A percentile compares a stretch with the other conserved stretches of the same genome.
Conservation (phyloP, 257 asterid species). For the Perilla frutescens region DNA sequence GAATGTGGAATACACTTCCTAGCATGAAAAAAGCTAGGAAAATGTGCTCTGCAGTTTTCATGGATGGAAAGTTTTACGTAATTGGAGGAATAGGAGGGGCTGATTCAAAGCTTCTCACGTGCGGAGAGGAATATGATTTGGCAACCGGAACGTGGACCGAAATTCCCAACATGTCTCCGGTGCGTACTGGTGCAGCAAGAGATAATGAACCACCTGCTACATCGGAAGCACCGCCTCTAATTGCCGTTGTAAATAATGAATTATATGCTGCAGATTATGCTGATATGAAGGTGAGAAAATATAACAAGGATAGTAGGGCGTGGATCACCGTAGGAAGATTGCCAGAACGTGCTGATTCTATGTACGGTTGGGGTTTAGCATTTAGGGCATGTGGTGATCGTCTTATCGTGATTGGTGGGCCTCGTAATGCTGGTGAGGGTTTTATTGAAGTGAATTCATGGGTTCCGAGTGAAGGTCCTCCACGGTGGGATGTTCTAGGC, state of each 20-base stretch:
- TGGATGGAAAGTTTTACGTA: slow-evolving; percentile 78
- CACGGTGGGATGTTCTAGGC: slow-evolving; percentile 81
- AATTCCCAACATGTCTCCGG: slow-evolving; percentile 76
- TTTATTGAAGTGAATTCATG: slow-evolving; percentile 75
- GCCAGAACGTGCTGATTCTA: slow-evolving; percentile 74
- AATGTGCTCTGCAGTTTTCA: slow-evolving; percentile 79
- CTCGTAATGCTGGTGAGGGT: slow-evolving; percentile 62
- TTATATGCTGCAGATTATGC: slow-evolving; percentile 82
- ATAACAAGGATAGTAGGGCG: slow-evolving; percentile 47
- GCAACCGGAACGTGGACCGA: slow-evolving; percentile 61
- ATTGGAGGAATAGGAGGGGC: slow-evolving; percentile 78
- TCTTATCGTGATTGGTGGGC: slow-evolving; percentile 84
- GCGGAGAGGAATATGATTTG: slow-evolving; percentile 76
- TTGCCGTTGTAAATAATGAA: slow-evolving; percentile 81
- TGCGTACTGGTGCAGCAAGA: slow-evolving; percentile 36
- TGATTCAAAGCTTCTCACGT: slow-evolving; percentile 52
- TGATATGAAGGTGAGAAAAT: slow-evolving; percentile 63
- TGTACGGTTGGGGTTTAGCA: slow-evolving; percentile 94
- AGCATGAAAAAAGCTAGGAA: slow-evolving; percentile 77
- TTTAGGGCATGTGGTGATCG: slow-evolving; percentile 86
- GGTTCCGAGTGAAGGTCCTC: slow-evolving; percentile 67
- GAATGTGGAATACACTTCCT: slow-evolving; percentile 67
- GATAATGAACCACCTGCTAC: slow-evolving; percentile 54
- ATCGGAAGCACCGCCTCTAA: slow-evolving; percentile 80
- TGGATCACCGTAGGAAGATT: slow-evolving; percentile 71